A percentile compares a stretch with the other conserved stretches of the same genome.
phyloP scores from a whole-genome alignment of 1,139 yeast genomes.

The Pneumocystis carinii region DNA sequence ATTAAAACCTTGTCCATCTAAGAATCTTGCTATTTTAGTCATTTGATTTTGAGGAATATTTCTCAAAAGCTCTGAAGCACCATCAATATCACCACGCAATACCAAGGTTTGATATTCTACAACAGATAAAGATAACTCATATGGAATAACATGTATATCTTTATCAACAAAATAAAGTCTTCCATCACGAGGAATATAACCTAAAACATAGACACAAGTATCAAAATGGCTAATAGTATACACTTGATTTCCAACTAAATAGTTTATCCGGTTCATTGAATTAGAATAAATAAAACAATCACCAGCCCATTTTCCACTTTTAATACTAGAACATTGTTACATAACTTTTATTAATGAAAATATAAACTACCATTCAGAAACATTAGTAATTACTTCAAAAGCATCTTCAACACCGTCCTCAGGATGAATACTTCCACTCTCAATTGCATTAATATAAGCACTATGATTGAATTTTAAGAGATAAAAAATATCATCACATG shows the following conservation, averaged over 20 bases:
- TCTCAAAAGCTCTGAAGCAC: constrained; percentile 51
- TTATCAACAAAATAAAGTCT: constrained; percentile 83
- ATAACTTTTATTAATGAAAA: neutral
- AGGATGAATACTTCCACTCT: constrained; percentile 38
- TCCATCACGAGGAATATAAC: constrained; percentile 80
- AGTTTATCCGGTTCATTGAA: constrained; percentile 71
- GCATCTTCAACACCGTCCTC: constrained; percentile 82
- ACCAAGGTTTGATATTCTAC: constrained; percentile 92
- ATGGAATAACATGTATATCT: constrained; percentile 68
- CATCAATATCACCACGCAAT: constrained; percentile 78
- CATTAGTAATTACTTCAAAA: constrained; percentile 71
- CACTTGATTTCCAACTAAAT: constrained; percentile 85
- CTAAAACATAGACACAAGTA: constrained; percentile 70
- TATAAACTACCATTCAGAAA: constrained; percentile 36
- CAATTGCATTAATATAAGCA: constrained; percentile 47
- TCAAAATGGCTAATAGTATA: constrained; percentile 90
- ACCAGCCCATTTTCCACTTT: constrained; percentile 91
- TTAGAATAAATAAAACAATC: constrained; percentile 90
- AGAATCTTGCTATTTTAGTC: constrained; percentile 73
- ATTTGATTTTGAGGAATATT: constrained; percentile 54
- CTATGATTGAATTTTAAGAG: constrained; percentile 61
- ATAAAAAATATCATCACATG: constrained; percentile 66
- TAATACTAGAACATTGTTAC: constrained; percentile 29
- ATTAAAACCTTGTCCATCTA: constrained; percentile 73
- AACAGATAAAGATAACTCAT: constrained; percentile 68